Base-by-base conservation (phyloP, 805 yeast species). In the Blastobotrys americana region DNA sequence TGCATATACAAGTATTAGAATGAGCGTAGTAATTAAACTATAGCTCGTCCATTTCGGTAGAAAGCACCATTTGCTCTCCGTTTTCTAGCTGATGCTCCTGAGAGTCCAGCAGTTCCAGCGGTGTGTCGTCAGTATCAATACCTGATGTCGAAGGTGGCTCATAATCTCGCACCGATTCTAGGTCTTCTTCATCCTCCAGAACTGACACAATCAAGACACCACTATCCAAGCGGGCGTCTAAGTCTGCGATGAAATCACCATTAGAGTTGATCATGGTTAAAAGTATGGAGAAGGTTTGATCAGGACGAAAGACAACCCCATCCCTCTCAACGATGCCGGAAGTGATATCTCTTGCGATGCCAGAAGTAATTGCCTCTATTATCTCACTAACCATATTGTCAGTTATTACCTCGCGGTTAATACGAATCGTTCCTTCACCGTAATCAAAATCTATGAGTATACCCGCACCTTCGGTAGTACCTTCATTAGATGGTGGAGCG, bases 331-430 rank as follows among this genome's bases (percentile, higher is more conserved):
- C 19, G 5, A n/a, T 2, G 20, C 25, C 18, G 9, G 19, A 16
- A 5, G 20, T 41, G n/a, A 25, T 21, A 17, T 13, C 20, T 5
- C 37, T 41, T 4, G 44, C 42, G 3, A 40, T 34, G 5, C 27
- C 42, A 8, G 34, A 37, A 1, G 17, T 41, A 6, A 41, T 25
- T 8, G 31, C 13, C 31, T 25, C 31, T 8, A 13, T 13, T 8
- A 25, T 13, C 8, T 25, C 31, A 8, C 31, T 13, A 25, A 25
- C 10, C 31, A 25, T 8, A 25, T 25, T 13, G 31, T 25, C 31
- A 13, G 8, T 13, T 25, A 25, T 13, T 13, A 13, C 13, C 31
- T 25, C 31, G 31, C 13, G 31, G 13, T 13, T 25, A 8, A 25
- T 8, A 8, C 8, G 31, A 25, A 25, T 13, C 31, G 31, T 25